These are phyloP conservation scores for Pleurotus eryngii DNA, from an alignment of 768 basidiomycete genomes.

Conservation along the genomic window DNA sequence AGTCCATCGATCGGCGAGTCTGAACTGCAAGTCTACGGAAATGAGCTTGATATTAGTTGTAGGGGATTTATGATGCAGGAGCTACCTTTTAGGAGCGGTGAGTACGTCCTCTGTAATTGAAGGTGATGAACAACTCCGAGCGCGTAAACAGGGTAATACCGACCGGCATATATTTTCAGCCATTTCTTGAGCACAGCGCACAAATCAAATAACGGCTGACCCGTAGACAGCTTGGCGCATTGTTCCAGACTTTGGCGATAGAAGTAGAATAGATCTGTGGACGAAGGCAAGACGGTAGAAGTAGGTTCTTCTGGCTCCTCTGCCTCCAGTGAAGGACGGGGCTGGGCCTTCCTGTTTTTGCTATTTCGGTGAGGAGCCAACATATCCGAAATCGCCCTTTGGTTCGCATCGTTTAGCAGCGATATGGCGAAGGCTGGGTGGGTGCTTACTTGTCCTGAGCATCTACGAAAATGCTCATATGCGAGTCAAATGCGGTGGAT, in stretches of 20 bases:
- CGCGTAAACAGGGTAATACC: conserved; percentile 13
- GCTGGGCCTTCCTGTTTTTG: conserved; percentile 37
- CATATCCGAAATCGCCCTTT: conserved; percentile 89
- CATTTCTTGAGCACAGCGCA: conserved; percentile 87
- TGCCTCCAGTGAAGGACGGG: conserved; percentile 67
- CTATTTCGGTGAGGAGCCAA: conserved; percentile 71
- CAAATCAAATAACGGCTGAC: conserved; percentile 80
- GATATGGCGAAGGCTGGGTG: neutral
- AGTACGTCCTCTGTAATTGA: conserved; percentile 77
- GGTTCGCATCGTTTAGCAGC: neutral
- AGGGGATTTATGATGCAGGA: no score
- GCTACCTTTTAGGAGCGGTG: conserved; percentile 26
- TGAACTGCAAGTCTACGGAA: conserved; percentile 31
- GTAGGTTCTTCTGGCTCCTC: conserved; percentile 37
- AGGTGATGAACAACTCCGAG: neutral
- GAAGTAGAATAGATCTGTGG: conserved; percentile 96
- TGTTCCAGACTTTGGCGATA: conserved; percentile 94
- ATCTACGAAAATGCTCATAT: conserved; percentile 91
- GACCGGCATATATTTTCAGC: conserved; percentile 90
- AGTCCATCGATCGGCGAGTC: conserved; percentile 73
- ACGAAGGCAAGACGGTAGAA: conserved; percentile 81
- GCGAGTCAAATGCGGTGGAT: conserved; percentile 87
- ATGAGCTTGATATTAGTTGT: neutral
- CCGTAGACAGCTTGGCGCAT: conserved; percentile 86
- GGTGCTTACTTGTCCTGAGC: conserved; percentile 85